Base-by-base conservation (phyloP, 2,329 filamentous ascomycete species). In the Claviceps pazoutovae region DNA sequence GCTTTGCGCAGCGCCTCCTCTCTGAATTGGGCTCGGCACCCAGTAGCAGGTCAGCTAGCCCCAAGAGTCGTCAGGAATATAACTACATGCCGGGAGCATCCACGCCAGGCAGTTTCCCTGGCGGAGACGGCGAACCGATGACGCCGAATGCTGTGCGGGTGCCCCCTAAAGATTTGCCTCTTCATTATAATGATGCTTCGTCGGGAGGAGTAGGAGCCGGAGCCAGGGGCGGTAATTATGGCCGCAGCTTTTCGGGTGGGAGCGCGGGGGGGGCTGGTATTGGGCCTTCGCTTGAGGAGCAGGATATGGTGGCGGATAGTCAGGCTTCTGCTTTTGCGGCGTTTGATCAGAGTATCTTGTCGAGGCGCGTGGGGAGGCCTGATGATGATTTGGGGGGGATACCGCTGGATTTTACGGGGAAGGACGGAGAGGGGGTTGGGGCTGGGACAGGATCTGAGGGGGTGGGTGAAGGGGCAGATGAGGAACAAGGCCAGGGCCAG, bases 241-340 rank as follows among this genome's bases (percentile, higher is more conserved):
- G 62, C 1, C 66, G 71, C 43, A 70, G 71, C 39, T 68, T 68
- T 47, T 76, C 75, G 1, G 69, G 72, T 0, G 59, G 57, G 43
- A 68, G 67, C 51, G 62, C 56, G 11, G 55, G 59, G 14, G 62
- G 64, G 21, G 9, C 46, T 16, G 59, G 58, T 6, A 54, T 59
- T 3, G 57, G 57, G 14, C 52, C 58, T 6, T 56, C 55, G 16
- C 60, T 64, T 14, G 66, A 66, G 37, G 62, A 64, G 13, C 60
- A 68, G 13, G 62, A 67, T 5, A 56, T 58, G 43, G 55, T 56
- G 2, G 65, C 74, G 3, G 67, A 69, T 11, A 76, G 72, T 55
- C 79, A 83, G 58, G 70, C 71, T 42, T 76, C 77, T 8, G 78
- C 78, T 0, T 83, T 82, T 63, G 74, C 78, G n/a, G 79, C 78